Base-by-base conservation (phyloP, 768 basidiomycete species). In the Amanita muscaria region DNA sequence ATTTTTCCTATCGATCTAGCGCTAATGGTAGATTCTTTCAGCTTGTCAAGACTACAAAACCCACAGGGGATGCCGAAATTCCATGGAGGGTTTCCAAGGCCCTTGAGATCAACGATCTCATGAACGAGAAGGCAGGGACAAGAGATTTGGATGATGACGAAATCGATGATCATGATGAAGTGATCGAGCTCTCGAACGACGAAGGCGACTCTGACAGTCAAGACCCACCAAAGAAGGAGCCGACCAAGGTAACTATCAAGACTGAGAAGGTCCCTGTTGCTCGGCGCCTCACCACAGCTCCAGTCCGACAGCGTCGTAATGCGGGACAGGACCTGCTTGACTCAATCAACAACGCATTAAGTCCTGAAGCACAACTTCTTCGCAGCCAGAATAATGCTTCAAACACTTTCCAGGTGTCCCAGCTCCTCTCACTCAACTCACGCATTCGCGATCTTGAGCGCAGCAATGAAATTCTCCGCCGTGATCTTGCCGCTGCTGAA, bases 1-100 rank as follows among this genome's bases (percentile, higher is more conserved):
- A 42, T 30, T 22, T 22, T 29, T 37, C 14, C 16, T 48, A 42
- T 36, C 37, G 25, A 18, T 18, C 32, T 8, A 39, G 24, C 48
- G 22, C 47, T 42, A 31, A 18, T 42, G 5, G 21, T 3, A 16
- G 18, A 32, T 49, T n/a, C n/a, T n/a, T n/a, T n/a, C n/a, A 47
- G 25, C 54, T 54, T 41, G 35, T 59, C 9, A 34, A 57, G 5
- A 57, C 51, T 31, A 53, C 51, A 3, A 54, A 42, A 34, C 49
- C 12, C 59, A 62, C 31, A 50, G 41, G 39, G 27, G 44, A 50
- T 33, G 41, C 16, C 18, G 31, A 15, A 6, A 44, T 33, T 32
- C 52, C 52, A 5, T 50, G 47, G 5, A 14, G 38, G 42, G 41
- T 53, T 11, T 11, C 30, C 29, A 33, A 43, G n/a, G 50, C 50